Percentiles rank a stretch among this genome's conserved stretches.
phyloP scores from a whole-genome alignment of 179 eudicot species.

The Pouteria campechiana region DNA sequence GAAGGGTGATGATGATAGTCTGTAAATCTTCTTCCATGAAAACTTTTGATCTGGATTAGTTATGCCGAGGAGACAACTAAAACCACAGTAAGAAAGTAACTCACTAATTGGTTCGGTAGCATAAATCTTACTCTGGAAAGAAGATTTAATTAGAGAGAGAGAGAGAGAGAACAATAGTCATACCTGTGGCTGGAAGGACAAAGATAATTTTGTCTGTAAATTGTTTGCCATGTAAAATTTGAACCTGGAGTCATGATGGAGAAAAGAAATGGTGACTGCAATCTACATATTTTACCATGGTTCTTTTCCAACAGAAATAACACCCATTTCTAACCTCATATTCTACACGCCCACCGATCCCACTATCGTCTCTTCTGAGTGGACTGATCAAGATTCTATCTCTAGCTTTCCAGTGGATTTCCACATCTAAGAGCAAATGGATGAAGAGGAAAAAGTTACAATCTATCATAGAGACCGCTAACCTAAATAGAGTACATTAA shows the following conservation, averaged over 20 bases:
- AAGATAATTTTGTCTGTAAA: constrained; percentile 50
- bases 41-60: too few species aligned
- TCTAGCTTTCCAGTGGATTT: constrained; percentile 45
- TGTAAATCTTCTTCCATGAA: too few species aligned
- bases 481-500: too few species aligned
- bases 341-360: constrained; percentile 30
- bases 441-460: background rate
- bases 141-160: background rate
- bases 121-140: too few species aligned
- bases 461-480: too few species aligned
- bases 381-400: constrained; percentile 30
- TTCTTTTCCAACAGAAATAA: background rate
- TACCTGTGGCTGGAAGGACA: constrained; percentile 60
- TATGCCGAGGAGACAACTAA: too few species aligned
- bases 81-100: too few species aligned
- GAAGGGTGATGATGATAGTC: too few species aligned
- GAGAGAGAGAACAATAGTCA: constrained; percentile 3
- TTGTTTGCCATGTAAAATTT: constrained; percentile 18
- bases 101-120: too few species aligned
- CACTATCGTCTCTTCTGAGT: constrained; percentile 34
- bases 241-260: constrained; percentile 20
- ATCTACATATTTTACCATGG: too few species aligned
- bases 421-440: constrained; percentile 29
- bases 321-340: constrained; percentile 37
- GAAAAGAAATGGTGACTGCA: background rate